Evolutionary conservation across 306 rosid genomes (phyloP), one percentile per base, ranked within the genome.

Genomic region (Vigna unguiculata): DNA sequence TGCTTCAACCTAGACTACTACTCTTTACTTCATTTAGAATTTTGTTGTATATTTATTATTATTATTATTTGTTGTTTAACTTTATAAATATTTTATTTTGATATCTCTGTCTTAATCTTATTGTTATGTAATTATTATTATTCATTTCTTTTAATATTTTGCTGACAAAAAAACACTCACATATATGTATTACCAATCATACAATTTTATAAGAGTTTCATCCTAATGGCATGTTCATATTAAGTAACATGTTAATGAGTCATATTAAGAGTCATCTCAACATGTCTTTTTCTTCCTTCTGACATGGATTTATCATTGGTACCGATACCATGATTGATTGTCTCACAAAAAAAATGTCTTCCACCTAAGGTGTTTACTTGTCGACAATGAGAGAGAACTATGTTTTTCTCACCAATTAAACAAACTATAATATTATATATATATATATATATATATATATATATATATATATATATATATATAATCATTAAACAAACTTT

Each of bases 271-370:
- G 48, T 20, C 32, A 19, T 40, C 41, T 9, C 52, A 11, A 65
- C 40, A 1, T 12, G 3, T 65, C 32, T 12, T 40, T 19, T 12
- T 65, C 34, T 65, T 4, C 32, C 34, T 65, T 4, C 32, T 40
- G 52, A 6, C 19, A 65, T 19, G 71, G 17, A 65, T 40, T 65
- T 40, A 52, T 19, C 52, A 65, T 41, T 65, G 19, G 3, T 19
- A 12, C 32, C 51, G 12, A 20, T 41, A 47, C 34, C 71, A 65
- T 41, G 51, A 40, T 40, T 65, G 71, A 20, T 65, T 65, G 34
- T 40, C 70, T 17, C 34, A 19, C 32, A 28, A 28, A 28, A 25
- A 28, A 28, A 28, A 64, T 40, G 51, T 40, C 32, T 40, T 64
- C 70, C n/a, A 63, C 71, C 19, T 40, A 65, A 40, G 52, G 51